These are phyloP conservation scores for Boletus eberwhitei DNA, from an alignment of 768 basidiomycete genomes.

Conservation along the genomic window DNA sequence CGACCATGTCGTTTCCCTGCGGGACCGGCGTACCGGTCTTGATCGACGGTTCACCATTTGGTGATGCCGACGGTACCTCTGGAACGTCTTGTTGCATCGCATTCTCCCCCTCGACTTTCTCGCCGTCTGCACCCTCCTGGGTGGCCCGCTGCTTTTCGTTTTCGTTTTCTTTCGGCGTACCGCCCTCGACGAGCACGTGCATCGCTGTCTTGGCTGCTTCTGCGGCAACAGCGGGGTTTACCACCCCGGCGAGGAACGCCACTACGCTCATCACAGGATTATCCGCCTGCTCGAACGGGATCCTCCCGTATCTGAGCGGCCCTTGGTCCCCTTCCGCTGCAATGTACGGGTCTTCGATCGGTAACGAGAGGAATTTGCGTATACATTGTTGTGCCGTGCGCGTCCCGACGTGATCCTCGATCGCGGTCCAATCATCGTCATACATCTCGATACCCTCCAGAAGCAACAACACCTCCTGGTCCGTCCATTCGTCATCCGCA, in stretches of 20 bases:
- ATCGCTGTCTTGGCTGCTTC: constrained; percentile 91
- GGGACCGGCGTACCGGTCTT: constrained; percentile 14
- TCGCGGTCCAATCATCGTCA: constrained; percentile 92
- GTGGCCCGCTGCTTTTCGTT: constrained; percentile 22
- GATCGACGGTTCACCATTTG: constrained; percentile 14
- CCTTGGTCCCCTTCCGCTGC: constrained; percentile 75
- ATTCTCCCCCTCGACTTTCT: constrained; percentile 43
- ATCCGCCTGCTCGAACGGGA: constrained; percentile 93
- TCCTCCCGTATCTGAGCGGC: constrained; percentile 65
- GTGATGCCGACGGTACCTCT: constrained; percentile 3
- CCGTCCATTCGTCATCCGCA: constrained; percentile 75
- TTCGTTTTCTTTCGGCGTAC: constrained; percentile 39
- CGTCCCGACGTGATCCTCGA: constrained; percentile 92
- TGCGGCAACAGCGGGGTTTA: constrained; percentile 85
- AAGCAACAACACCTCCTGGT: constrained; percentile 83
- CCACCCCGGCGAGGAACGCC: constrained; percentile 91
- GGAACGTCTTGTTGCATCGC: constrained; percentile 34
- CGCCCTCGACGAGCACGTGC: constrained; percentile 70
- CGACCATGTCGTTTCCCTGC: constrained; percentile 43
- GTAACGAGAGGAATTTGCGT: constrained; percentile 89
- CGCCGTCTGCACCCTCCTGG: constrained; percentile 33
- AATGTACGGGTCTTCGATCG: constrained; percentile 94
- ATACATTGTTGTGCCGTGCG: constrained; percentile 93
- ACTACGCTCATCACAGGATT: constrained; percentile 99
- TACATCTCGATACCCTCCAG: constrained; percentile 99